Evolutionary conservation across 2,329 filamentous ascomycete genomes (phyloP).

Genomic region (Ceratocystis colombiana): DNA sequence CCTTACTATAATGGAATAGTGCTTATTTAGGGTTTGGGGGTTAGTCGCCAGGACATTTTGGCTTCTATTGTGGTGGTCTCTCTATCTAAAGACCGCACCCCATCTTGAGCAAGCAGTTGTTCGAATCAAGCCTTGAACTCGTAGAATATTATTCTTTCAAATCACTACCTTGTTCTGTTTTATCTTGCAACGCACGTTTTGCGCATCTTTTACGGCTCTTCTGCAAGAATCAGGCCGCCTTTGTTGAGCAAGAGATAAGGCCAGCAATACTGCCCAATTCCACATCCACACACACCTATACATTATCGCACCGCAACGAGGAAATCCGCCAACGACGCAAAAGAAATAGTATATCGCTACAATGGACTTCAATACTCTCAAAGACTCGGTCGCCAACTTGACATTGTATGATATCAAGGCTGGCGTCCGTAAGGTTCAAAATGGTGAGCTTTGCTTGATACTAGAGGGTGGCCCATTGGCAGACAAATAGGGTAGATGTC

Average conservation of each 20-base stretch:
- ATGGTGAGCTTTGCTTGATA: slow-evolving; percentile 53
- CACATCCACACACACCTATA: not conserved
- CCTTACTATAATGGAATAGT: not conserved
- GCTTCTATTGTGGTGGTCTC: not conserved
- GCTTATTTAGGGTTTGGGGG: not conserved
- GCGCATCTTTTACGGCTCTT: not conserved
- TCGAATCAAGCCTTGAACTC: not conserved
- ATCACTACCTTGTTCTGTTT: not conserved
- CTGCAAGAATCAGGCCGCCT: not conserved
- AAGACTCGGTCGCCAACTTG: slow-evolving; percentile 81
- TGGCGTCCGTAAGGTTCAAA: slow-evolving; percentile 87
- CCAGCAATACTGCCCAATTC: slow-evolving; percentile 3
- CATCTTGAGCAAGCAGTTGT: not conserved
- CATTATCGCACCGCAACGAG: not conserved
- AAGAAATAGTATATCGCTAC: slow-evolving; percentile 29
- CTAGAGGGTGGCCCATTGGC: not conserved
- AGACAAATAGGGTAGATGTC: too few species aligned
- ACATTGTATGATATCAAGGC: slow-evolving; percentile 93
- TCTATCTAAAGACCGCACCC: not conserved
- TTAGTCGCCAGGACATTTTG: slow-evolving; percentile 6
- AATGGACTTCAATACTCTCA: slow-evolving; percentile 81
- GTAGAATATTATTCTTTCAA: not conserved
- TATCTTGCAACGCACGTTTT: not conserved
- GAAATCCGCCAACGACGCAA: not conserved
- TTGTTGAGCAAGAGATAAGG: slow-evolving; percentile 5